phyloP scores from a whole-genome alignment of 106 monocot genomes.

The Dendrobium chrysotoxum region DNA sequence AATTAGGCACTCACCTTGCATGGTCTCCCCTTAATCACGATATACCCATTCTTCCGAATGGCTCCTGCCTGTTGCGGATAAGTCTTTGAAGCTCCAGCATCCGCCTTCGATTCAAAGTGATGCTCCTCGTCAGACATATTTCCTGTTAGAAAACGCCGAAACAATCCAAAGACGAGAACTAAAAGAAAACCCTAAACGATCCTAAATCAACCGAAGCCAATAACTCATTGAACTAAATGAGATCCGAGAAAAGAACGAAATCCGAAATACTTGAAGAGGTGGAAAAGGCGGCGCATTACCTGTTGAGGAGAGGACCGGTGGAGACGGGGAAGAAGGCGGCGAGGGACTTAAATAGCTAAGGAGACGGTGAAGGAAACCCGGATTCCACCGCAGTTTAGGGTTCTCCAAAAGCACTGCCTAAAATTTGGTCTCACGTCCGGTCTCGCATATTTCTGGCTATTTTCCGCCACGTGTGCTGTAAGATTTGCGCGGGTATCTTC shows the following conservation, averaged over 20 bases:
- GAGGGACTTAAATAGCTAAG: neutral
- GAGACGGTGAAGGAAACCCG: neutral
- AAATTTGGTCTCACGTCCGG: neutral
- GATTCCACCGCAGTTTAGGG: neutral
- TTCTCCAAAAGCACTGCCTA: neutral
- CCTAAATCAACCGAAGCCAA: neutral
- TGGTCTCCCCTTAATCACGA: constrained; percentile 24
- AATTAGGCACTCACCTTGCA: constrained; percentile 16
- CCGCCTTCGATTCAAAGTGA: constrained; percentile 27
- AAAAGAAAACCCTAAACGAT: neutral
- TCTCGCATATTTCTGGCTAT: neutral
- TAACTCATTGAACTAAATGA: neutral
- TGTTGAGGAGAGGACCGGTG: neutral
- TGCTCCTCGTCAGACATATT: constrained; percentile 54
- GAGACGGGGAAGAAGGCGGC: neutral
- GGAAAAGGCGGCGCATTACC: neutral
- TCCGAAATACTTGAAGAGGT: neutral
- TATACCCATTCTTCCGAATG: constrained; percentile 22
- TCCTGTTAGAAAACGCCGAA: neutral
- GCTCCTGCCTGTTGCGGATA: constrained; percentile 29
- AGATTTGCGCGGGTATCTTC: neutral
- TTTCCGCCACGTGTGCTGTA: neutral
- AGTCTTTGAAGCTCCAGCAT: constrained; percentile 28
- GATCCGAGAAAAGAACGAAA: neutral
- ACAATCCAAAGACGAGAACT: neutral